Conservation (phyloP, 805 yeast genomes). For the Zygosaccharomyces rouxii region DNA sequence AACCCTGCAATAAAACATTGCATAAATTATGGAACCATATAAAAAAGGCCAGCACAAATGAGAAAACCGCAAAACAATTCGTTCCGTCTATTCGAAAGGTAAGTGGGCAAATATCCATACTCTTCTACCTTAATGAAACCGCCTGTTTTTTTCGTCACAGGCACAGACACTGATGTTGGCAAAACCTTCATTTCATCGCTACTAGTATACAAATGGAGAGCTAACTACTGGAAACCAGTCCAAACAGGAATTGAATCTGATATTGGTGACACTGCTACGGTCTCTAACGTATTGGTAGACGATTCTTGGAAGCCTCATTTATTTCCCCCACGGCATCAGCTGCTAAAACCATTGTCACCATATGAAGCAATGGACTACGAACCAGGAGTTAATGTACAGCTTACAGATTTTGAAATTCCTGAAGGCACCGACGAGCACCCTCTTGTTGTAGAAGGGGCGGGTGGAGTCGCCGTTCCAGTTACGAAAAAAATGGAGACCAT, state of each 20-base stretch:
- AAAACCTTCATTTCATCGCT: constrained; percentile 31
- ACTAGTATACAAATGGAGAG: constrained; percentile 26
- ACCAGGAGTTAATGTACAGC: constrained; percentile 13
- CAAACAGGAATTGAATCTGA: constrained; percentile 33
- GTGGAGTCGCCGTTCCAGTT: constrained; percentile 32
- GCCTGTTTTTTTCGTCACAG: constrained; percentile 29
- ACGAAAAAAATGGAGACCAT: constrained; percentile 24
- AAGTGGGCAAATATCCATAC: neutral
- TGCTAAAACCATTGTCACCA: constrained; percentile 30
- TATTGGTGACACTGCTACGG: constrained; percentile 25
- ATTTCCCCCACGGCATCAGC: constrained; percentile 17
- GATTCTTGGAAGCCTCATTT: constrained; percentile 12
- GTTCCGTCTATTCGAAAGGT: too few relatives aligned
- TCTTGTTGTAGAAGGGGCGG: constrained; percentile 32
- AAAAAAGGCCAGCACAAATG: too few relatives aligned
- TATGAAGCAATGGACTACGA: constrained; percentile 29
- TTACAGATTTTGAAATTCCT: constrained; percentile 22
- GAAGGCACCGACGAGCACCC: constrained; percentile 10
- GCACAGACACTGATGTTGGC: constrained; percentile 36
- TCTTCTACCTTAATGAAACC: constrained; percentile 4
- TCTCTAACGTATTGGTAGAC: constrained; percentile 2
- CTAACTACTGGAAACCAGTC: constrained; percentile 33
- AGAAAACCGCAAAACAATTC: too few relatives aligned
- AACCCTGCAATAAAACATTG: too few relatives aligned
- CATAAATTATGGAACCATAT: too few relatives aligned